Base-by-base conservation (phyloP, 2,329 filamentous ascomycete genomes). In the Clonostachys byssicola region DNA sequence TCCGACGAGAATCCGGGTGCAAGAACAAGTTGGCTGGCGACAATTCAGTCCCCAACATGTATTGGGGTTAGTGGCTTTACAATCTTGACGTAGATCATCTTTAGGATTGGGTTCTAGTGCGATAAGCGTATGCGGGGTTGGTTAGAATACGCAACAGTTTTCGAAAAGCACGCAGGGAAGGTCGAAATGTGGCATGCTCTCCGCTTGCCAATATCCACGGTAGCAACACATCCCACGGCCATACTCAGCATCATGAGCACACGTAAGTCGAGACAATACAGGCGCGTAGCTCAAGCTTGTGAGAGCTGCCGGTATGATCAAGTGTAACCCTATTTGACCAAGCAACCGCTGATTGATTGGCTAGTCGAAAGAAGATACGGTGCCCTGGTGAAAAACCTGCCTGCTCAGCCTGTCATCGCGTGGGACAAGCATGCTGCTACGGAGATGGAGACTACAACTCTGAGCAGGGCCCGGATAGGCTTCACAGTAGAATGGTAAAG, bases 341-440 rank as follows among this genome's bases (percentile, higher is more conserved):
- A 36, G n/a, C n/a, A n/a, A n/a, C n/a, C 34, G 10, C 34, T 10
- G n/a, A 10, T 36, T 36, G 34, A 36, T 36, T n/a, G 10, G 10
- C 14, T 18, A 45, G 43, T 8, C 43, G 43, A 10, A 45, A 45
- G 43, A 45, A 45, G 43, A 45, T 45, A 7, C 43, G 43, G 9
- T 45, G 43, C 30, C 43, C 34, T 7, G 43, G 43, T 8, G 34
- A 45, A 20, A 45, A 40, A 23, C 43, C 43, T 6, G 30, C 13
- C 33, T 45, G 43, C 35, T 45, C 43, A 12, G 12, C 43, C 9
- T 45, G 43, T 23, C 14, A 13, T 34, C 33, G 43, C n/a, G 34
- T 45, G 35, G 23, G 18, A 30, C 43, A 45, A 20, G 33, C 38
- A 14, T 45, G 43, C 16, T 36, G 12, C 18, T 45, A 45, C 35